Conservation (phyloP, 2,329 filamentous ascomycete species). For the Remersonia thermophila region DNA sequence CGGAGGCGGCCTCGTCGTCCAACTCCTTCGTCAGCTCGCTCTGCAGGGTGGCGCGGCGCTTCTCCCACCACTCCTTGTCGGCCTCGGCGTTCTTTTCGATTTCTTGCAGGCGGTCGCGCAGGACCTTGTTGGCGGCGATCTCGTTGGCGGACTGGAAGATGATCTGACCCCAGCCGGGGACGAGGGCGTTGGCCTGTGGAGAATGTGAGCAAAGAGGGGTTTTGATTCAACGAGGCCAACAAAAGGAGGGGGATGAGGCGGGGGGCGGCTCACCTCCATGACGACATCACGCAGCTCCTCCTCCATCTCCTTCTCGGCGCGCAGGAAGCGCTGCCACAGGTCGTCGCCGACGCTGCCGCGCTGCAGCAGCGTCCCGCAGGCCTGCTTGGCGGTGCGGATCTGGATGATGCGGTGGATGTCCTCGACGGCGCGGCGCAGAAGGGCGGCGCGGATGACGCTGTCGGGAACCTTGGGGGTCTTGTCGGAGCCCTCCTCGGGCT, state of each 20-base stretch:
- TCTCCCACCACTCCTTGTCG: slow-evolving; percentile 90
- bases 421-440: slow-evolving; percentile 79
- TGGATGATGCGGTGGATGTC: slow-evolving; percentile 88
- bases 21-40: slow-evolving; percentile 77
- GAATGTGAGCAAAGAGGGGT: too few species aligned
- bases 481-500: slow-evolving; percentile 47
- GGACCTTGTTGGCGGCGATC: slow-evolving; percentile 71
- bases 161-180: slow-evolving; percentile 77
- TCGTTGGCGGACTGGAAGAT: slow-evolving; percentile 98
- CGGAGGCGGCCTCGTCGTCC: slow-evolving; percentile 39
- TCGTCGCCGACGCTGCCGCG: slow-evolving; percentile 92
- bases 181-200: slow-evolving; percentile 76
- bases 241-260: too few species aligned
- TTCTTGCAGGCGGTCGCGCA: slow-evolving; percentile 63
- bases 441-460: slow-evolving; percentile 73
- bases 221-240: slow-evolving; percentile 1
- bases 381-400: slow-evolving; percentile 77
- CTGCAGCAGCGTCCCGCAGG: slow-evolving; percentile 70
- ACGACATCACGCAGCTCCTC: slow-evolving; percentile 91
- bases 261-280: slow-evolving; percentile 65
- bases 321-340: slow-evolving; percentile 80
- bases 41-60: slow-evolving; percentile 61
- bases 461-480: slow-evolving; percentile 65
- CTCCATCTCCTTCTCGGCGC: slow-evolving; percentile 96
- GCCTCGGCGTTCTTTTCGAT: slow-evolving; percentile 57